Conservation (phyloP, 2,329 filamentous ascomycete genomes). For the Septoria petroselini region DNA sequence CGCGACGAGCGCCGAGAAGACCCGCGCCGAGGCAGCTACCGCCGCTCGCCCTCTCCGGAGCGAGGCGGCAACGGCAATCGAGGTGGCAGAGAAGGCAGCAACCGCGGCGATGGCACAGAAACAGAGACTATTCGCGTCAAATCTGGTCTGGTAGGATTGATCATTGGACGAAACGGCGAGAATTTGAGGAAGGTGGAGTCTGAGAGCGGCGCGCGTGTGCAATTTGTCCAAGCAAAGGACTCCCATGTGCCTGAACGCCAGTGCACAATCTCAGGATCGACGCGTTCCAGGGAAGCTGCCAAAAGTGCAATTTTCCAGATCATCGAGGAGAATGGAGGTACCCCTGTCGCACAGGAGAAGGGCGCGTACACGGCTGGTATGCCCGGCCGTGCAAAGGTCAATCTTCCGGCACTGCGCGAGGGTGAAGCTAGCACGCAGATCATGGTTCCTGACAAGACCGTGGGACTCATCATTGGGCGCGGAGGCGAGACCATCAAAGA, state of each 20-base stretch:
- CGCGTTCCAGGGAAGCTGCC: constrained; percentile 69
- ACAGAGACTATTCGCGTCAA: constrained; percentile 85
- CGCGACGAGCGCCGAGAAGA: constrained; percentile 78
- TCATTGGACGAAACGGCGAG: constrained; percentile 87
- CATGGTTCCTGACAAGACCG: constrained; percentile 90
- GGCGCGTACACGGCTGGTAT: constrained; percentile 38
- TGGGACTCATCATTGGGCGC: constrained; percentile 89
- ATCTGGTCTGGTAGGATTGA: constrained; percentile 79
- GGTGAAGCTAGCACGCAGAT: constrained; percentile 86
- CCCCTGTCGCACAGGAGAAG: constrained; percentile 39
- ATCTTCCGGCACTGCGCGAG: constrained; percentile 60
- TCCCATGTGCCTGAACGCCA: constrained; percentile 69
- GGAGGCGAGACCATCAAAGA: constrained; percentile 91
- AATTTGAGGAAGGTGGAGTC: constrained; percentile 81
- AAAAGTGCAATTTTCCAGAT: constrained; percentile 82
- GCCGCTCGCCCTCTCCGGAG: constrained; percentile 68
- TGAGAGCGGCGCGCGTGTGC: constrained; percentile 78
- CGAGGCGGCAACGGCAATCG: constrained; percentile 28
- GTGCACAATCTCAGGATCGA: constrained; percentile 78
- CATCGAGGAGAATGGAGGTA: constrained; percentile 76
- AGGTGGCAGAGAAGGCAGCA: constrained; percentile 28
- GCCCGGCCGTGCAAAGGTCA: constrained; percentile 38
- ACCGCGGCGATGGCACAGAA: constrained; percentile 58
- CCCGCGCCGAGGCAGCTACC: constrained; percentile 55
- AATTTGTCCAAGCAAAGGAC: constrained; percentile 77